Base-by-base conservation (phyloP, 2,329 filamentous ascomycete genomes). In the Monosporascus cannonballus region DNA sequence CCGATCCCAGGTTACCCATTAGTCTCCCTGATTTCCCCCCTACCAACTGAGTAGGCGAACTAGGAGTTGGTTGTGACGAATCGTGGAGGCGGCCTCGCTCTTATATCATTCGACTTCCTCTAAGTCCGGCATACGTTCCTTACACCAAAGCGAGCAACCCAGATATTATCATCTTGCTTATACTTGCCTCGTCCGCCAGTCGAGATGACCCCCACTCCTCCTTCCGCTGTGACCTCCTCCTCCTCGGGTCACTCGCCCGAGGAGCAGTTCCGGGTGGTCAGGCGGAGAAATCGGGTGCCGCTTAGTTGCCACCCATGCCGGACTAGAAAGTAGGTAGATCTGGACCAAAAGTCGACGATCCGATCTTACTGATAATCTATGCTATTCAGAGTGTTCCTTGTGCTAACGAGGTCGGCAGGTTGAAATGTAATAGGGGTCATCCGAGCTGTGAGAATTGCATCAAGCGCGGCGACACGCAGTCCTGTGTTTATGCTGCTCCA, bases 301-400 rank as follows among this genome's bases (percentile, higher is more conserved):
- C 77, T 97, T 48, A 96, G 91, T 64, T 97, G 93, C 69, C 89
- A 86, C 60, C 90, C 92, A 34, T 97, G 93, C 71, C 82, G 93
- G 67, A 89, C 92, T 64, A 85, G 92, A 74, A 97, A 97, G 89
- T 94, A 75, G 74, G 80, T 69, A 37, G 41, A 34, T 34, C 11
- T 14, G 30, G 52, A 44, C 45, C 53, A 52, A 50, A 51, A 54
- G 50, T 58, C 45, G 39, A 50, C 20, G 22, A 48, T 52, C 45
- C 47, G 42, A 54, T 49, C 25, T 48, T 39, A 56, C 50, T 52
- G 44, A 49, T 52, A 52, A 50, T 57, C 56, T 59, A 54, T 57
- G 54, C 55, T 50, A 51, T 56, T 34, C 41, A 39, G 56, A 30
- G 42, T 44, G 54, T 53, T 48, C 47, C 51, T 49, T 55, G 56